These are phyloP conservation scores for Petrea volubilis DNA, from an alignment of 257 asterid species.

Conservation along the genomic window DNA sequence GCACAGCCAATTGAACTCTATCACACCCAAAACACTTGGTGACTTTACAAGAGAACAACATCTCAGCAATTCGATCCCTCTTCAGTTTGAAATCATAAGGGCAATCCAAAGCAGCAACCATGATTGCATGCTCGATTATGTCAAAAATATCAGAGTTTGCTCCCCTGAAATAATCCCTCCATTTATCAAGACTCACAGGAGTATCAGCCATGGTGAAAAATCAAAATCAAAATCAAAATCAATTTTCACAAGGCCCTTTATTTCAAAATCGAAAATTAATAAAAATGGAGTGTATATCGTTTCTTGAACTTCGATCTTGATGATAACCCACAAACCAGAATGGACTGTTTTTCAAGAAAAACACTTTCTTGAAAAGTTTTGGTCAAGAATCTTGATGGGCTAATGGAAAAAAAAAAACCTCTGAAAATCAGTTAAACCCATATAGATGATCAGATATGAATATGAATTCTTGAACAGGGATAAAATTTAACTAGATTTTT, in stretches of 20 bases:
- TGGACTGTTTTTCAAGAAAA: slow-evolving; percentile 17
- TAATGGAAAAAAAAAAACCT: slow-evolving; percentile 21
- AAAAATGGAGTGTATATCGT: slow-evolving; percentile 34
- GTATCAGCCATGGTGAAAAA: slow-evolving; percentile 66
- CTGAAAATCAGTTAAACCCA: too few species aligned
- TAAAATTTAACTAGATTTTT: slow-evolving; percentile 10
- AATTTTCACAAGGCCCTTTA: slow-evolving; percentile 16
- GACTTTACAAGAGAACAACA: slow-evolving; percentile 69
- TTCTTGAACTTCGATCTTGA: slow-evolving; percentile 26
- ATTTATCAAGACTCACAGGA: slow-evolving; percentile 58
- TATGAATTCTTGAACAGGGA: slow-evolving; percentile 20
- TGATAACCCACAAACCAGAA: slow-evolving; percentile 25
- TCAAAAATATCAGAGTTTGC: slow-evolving; percentile 75
- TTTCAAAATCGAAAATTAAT: slow-evolving; percentile 28
- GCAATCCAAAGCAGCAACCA: slow-evolving; percentile 85
- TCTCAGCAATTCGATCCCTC: slow-evolving; percentile 89
- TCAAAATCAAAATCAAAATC: slow-evolving; percentile 18
- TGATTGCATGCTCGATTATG: slow-evolving; percentile 69
- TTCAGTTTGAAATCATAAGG: slow-evolving; percentile 75
- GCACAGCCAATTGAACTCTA: slow-evolving; percentile 55
- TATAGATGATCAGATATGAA: too few species aligned
- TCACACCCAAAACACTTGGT: slow-evolving; percentile 82
- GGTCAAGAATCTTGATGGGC: slow-evolving; percentile 18
- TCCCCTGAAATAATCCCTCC: slow-evolving; percentile 87
- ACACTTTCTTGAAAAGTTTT: neutral